Conservation (phyloP, 2,329 filamentous ascomycete genomes). For the Verticillium longisporum region DNA sequence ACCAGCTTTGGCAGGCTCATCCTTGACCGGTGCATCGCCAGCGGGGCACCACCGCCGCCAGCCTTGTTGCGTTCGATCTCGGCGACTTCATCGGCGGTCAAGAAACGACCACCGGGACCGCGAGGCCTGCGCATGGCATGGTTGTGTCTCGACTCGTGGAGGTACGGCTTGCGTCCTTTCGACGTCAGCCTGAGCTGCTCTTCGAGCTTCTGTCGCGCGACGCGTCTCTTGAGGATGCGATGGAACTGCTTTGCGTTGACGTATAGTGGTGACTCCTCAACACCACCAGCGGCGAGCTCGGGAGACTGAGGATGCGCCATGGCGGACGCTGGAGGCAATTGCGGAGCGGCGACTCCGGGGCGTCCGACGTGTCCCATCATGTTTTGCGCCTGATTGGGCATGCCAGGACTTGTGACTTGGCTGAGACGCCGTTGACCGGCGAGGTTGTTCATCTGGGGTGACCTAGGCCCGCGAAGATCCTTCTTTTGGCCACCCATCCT, state of each 20-base stretch:
- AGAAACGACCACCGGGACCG: conserved; percentile 88
- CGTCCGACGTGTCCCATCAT: conserved; percentile 65
- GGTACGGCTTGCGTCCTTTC: conserved; percentile 92
- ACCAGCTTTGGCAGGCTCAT: conserved; percentile 25
- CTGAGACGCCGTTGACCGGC: conserved; percentile 62
- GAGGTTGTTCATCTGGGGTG: conserved; percentile 62
- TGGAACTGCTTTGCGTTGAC: conserved; percentile 99
- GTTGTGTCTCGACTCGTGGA: conserved; percentile 96
- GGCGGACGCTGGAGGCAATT: conserved; percentile 55
- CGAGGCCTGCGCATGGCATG: conserved; percentile 95
- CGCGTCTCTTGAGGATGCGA: conserved; percentile 86
- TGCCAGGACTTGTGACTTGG: conserved; percentile 68
- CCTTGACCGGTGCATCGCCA: conserved; percentile 15
- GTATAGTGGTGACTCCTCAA: conserved; percentile 90
- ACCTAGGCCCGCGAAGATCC: conserved; percentile 66
- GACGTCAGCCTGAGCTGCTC: conserved; percentile 87
- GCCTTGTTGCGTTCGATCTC: conserved; percentile 68
- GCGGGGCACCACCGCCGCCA: conserved; percentile 10
- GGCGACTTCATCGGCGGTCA: conserved; percentile 93
- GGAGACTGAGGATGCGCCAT: conserved; percentile 69
- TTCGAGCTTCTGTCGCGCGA: conserved; percentile 88
- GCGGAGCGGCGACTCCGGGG: conserved; percentile 46
- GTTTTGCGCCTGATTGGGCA: conserved; percentile 60
- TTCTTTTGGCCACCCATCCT: conserved; percentile 69
- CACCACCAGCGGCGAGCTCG: conserved; percentile 64